Evolutionary conservation across 2,329 filamentous ascomycete species (phyloP).

Genomic region (Daldinia eschscholtzii): DNA sequence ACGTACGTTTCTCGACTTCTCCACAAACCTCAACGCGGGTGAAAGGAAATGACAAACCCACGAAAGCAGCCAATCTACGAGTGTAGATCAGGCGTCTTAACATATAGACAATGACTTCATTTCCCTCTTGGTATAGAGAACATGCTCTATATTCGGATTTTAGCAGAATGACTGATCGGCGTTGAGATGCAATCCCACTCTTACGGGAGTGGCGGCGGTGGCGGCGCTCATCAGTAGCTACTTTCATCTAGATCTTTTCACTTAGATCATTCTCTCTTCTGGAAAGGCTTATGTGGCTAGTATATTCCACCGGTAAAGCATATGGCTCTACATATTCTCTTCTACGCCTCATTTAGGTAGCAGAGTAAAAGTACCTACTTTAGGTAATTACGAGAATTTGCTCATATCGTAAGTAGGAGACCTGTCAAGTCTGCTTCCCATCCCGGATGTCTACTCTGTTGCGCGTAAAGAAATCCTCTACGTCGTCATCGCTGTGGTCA

Average conservation of each 20-base stretch:
- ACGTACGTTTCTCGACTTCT: constrained; percentile 41
- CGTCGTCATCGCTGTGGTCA: constrained; percentile 21
- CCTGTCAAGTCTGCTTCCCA: background rate
- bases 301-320: constrained; percentile 1
- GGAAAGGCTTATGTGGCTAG: background rate
- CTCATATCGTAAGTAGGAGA: background rate
- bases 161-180: constrained; percentile 24
- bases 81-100: constrained; percentile 12
- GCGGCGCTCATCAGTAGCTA: constrained; percentile 13
- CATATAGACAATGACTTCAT: constrained; percentile 17
- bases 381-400: background rate
- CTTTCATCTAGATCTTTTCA: constrained; percentile 18
- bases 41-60: constrained; percentile 26
- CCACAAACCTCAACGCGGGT: constrained; percentile 21
- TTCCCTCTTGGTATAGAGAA: constrained; percentile 22
- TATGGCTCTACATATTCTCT: constrained; percentile 7
- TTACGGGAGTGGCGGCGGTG: constrained; percentile 6
- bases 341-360: background rate
- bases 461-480: constrained; percentile 1
- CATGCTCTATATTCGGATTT: constrained; percentile 11
- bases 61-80: constrained; percentile 24
- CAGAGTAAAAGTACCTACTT: background rate
- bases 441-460: background rate
- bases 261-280: constrained; percentile 11
- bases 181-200: constrained; percentile 18